Base-by-base conservation (phyloP, 1,284 basidiomycete species). In the Chondrostereum purpureum region DNA sequence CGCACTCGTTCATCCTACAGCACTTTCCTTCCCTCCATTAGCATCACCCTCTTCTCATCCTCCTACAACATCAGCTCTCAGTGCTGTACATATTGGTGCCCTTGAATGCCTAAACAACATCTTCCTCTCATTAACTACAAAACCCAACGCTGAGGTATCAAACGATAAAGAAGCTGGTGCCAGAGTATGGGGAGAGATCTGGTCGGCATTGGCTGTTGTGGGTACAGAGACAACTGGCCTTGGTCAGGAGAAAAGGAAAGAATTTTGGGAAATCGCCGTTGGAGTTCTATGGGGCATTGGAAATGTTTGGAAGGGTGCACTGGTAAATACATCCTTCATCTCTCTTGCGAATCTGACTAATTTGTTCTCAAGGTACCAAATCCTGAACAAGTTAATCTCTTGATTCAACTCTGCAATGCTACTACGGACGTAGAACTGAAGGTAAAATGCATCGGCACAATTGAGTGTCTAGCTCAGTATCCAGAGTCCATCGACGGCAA, bases 71-170 rank as follows among this genome's bases (percentile, higher is more conserved):
- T 88, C 90, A 8, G 83, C 74, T 5, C 75, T 95, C 31, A 78
- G 83, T 49, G 77, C 83, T 1, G 78, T 95, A 38, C 92, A 95
- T 59, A 72, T 91, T 42, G 75, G 83, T 49, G 89, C 92, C 5
- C 72, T 94, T 41, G 92, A 95, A 62, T 92, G 91, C 54, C 74
- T 96, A 46, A 94, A 92, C 61, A 96, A 97, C 62, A 73, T 93
- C 12, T 85, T 94, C 56, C 71, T 95, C 41, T 84, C 89, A 1
- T 71, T 89, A 17, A 73, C 82, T 3, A 61, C 75, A 0, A 62
- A 67, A 2, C 65, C 68, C 8, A 70, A 63, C 45, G 51, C 67
- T 19, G 61, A 59, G 14, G 59, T 74, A 5, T 53, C 65, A 5
- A 61, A 63, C 4, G 77, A 83, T 47, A 62, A 65, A 6, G 70